Evolutionary conservation across 2,329 filamentous ascomycete species (phyloP), one percentile per base, ranked within the genome.

Genomic region (Cytospora piceae): DNA sequence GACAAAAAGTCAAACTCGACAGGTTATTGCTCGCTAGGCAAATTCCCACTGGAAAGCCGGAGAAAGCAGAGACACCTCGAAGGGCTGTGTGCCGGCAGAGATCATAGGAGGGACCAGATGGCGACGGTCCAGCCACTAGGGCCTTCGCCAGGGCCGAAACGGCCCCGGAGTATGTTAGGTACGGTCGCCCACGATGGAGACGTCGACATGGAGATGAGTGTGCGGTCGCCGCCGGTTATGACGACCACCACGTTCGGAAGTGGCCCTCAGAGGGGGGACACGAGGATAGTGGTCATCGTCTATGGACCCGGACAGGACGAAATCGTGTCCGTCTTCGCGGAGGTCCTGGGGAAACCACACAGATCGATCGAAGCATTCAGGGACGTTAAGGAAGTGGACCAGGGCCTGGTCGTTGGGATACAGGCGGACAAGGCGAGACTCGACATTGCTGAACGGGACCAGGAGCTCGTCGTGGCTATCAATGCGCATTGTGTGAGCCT

Each of bases 401-500:
- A 83, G 72, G 85, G 87, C 68, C 82, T 85, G n/a, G 88, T 94
- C 11, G 81, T 92, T 56, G 92, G 91, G 3, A 80, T 94, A 59
- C 76, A 81, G 53, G 85, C 85, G 7, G 79, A 80, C 20, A 79
- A 85, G 63, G 84, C 90, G 15, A 84, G 83, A 66, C 75, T 76
- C 3, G 85, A 87, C 70, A 80, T 92, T 67, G 78, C 83, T 42
- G 76, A 79, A n/a, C 85, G 88, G 71, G 80, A 89, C 70, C 83
- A 79, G 67, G 77, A 81, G 17, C 81, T 87, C 39, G 80, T 92
- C 54, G 84, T 93, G 57, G 80, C 89, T 64, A 90, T 95, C 74
- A 90, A 94, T 74, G 88, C 90, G 29, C 90, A 94, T 75, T 92
- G 89, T 73, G 87, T 93, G 68, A 87, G 89, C 71, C 81, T 87